phyloP scores from a whole-genome alignment of 1,139 yeast genomes.

The Kurtzmaniella natalensis region DNA sequence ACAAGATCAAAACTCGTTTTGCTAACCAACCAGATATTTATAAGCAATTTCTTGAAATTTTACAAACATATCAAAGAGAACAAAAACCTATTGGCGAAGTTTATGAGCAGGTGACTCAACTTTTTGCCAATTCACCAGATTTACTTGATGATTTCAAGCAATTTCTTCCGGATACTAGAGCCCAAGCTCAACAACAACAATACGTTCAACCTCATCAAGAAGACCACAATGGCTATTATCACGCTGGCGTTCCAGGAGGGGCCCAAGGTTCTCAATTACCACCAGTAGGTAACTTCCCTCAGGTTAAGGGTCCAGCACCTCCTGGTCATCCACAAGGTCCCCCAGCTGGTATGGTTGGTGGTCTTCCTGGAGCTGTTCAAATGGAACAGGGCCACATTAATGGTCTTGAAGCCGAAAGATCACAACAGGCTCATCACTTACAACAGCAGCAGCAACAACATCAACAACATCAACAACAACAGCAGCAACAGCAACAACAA shows the following conservation, averaged over 20 bases:
- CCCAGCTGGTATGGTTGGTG: constrained; percentile 56
- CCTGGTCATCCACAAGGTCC: too few species aligned
- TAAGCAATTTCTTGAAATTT: constrained; percentile 88
- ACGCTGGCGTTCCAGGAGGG: neutral
- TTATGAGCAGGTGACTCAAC: constrained; percentile 83
- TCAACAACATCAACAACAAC: constrained; percentile 14
- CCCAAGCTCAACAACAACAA: constrained; percentile 25
- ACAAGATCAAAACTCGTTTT: constrained; percentile 90
- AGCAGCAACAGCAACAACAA: constrained; percentile 11
- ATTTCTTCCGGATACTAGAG: constrained; percentile 86
- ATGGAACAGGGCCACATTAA: constrained; percentile 5
- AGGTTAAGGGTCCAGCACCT: too few species aligned
- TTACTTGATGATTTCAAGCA: constrained; percentile 90
- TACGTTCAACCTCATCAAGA: constrained; percentile 24
- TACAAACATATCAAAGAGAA: constrained; percentile 94
- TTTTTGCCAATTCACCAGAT: constrained; percentile 93
- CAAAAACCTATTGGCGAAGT: constrained; percentile 94
- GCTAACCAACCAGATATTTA: constrained; percentile 94
- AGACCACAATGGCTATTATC: constrained; percentile 18
- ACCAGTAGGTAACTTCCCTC: constrained; percentile 92
- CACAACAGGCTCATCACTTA: constrained; percentile 3
- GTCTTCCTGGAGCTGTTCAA: constrained; percentile 23
- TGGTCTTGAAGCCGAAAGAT: constrained; percentile 7
- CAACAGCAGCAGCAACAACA: constrained; percentile 12
- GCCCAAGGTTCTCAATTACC: constrained; percentile 61